Evolutionary conservation across 2,329 filamentous ascomycete genomes (phyloP).

Genomic region (Stachybotrys chartarum): DNA sequence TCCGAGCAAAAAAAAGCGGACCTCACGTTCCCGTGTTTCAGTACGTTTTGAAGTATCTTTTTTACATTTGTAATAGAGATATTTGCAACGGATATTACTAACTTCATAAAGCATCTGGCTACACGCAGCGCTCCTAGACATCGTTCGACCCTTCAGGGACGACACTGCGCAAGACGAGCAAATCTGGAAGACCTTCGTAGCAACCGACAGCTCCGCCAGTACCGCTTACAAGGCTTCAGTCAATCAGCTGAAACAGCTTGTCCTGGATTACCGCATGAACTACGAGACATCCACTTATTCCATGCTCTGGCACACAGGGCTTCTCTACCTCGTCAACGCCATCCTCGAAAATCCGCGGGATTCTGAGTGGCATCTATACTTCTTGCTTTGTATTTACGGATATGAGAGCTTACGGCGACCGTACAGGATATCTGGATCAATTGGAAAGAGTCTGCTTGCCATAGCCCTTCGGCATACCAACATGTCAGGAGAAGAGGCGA

Average conservation of each 20-base stretch:
- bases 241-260: conserved; percentile 28
- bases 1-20: conserved; percentile 12
- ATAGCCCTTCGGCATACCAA: too few species aligned
- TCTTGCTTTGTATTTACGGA: too few species aligned
- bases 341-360: conserved; percentile 21
- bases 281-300: conserved; percentile 25
- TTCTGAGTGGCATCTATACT: too few species aligned
- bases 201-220: conserved; percentile 17
- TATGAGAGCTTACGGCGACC: too few species aligned
- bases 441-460: too few species aligned
- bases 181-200: conserved; percentile 20
- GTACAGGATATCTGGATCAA: too few species aligned
- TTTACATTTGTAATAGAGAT: neutral
- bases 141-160: conserved; percentile 19
- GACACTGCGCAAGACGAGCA: neutral
- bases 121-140: conserved; percentile 28
- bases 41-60: neutral
- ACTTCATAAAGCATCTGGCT: conserved; percentile 27
- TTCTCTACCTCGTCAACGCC: conserved; percentile 31
- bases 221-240: conserved; percentile 25
- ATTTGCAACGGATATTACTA: too few species aligned
- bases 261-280: conserved; percentile 25
- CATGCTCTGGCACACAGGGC: conserved; percentile 31
- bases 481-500: too few species aligned
- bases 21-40: conserved; percentile 15